Conservation (phyloP, 2,329 filamentous ascomycete species). For the Tolypocladium amazonense region DNA sequence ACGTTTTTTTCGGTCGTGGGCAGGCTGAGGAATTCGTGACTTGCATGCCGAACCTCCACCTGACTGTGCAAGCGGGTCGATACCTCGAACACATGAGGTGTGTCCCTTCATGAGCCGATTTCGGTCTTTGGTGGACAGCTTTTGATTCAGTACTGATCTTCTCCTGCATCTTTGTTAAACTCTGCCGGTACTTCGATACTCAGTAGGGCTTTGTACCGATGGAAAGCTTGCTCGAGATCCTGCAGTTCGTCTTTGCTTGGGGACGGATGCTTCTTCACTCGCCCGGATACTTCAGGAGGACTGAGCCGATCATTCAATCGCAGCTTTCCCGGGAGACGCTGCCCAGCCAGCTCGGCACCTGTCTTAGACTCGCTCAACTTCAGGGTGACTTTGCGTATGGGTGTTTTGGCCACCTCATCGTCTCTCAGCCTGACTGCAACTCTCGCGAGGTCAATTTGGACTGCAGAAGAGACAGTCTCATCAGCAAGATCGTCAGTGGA, state of each 20-base stretch:
- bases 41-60: background rate
- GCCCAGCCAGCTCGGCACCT: background rate
- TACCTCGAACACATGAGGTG: background rate
- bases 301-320: background rate
- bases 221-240: slow-evolving; percentile 24
- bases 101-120: slow-evolving; percentile 14
- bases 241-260: slow-evolving; percentile 30
- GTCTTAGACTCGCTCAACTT: background rate
- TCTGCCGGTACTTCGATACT: slow-evolving; percentile 10
- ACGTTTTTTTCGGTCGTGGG: background rate
- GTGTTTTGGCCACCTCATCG: background rate
- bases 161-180: slow-evolving; percentile 17
- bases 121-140: slow-evolving; percentile 14
- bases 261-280: slow-evolving; percentile 33
- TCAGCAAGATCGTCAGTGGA: slow-evolving; percentile 1
- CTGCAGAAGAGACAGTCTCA: background rate
- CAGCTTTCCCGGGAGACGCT: background rate
- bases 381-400: slow-evolving; percentile 2
- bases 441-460: slow-evolving; percentile 6
- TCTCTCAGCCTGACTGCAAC: slow-evolving; percentile 4
- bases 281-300: slow-evolving; percentile 3
- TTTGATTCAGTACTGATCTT: slow-evolving; percentile 5
- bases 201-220: slow-evolving; percentile 16
- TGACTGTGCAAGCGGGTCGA: background rate
- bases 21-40: background rate